Conservation (phyloP, 129 eudicot species). For the Smallanthus sonchifolius region DNA sequence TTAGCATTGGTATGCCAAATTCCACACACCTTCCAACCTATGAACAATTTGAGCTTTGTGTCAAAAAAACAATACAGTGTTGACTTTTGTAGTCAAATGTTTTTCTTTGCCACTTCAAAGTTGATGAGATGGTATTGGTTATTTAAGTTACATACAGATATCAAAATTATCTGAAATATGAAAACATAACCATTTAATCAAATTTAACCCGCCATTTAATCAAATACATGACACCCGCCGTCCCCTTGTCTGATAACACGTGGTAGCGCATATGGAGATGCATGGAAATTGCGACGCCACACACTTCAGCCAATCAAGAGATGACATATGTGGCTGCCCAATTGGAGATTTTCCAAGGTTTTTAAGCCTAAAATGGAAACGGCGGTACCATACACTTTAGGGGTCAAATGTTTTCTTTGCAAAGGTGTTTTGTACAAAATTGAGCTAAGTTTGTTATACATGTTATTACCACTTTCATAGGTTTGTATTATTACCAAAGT, state of each 20-base stretch:
- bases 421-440: neutral
- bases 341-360: too few relatives aligned
- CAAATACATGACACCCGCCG: too few relatives aligned
- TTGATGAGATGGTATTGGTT: neutral
- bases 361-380: too few relatives aligned
- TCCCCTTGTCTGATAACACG: too few relatives aligned
- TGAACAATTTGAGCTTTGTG: slow-evolving; percentile 9
- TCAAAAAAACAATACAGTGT: neutral
- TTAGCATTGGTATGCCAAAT: slow-evolving; percentile 87
- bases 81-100: slow-evolving; percentile 13
- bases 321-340: too few relatives aligned
- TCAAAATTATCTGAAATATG: neutral
- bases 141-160: neutral
- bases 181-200: neutral
- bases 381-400: neutral
- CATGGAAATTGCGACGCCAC: too few relatives aligned
- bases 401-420: slow-evolving; percentile 2
- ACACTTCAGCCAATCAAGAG: too few relatives aligned
- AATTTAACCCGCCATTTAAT: too few relatives aligned
- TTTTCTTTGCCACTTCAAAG: slow-evolving; percentile 1
- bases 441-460: neutral
- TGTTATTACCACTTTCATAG: neutral
- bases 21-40: slow-evolving; percentile 96
- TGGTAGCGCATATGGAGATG: too few relatives aligned
- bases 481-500: neutral